Conservation (phyloP, 2,329 filamentous ascomycete species). For the Aaosphaeria arxii region DNA sequence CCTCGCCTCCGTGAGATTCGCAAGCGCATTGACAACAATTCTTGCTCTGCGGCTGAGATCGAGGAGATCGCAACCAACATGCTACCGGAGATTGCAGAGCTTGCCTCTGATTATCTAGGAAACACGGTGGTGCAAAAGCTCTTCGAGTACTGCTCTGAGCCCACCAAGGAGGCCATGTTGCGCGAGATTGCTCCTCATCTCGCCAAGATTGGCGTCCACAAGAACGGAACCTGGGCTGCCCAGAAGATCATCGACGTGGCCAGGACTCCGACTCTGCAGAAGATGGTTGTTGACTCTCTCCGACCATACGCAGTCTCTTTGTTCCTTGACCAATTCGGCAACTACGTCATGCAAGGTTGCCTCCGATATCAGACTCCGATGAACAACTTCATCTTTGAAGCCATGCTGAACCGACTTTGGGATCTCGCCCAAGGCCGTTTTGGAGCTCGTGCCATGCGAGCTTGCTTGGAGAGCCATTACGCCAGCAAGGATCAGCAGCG, state of each 20-base stretch:
- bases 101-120: conserved; percentile 92
- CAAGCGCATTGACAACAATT: conserved; percentile 96
- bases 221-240: conserved; percentile 98
- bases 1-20: conserved; percentile 92
- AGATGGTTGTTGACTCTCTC: conserved; percentile 77
- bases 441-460: conserved; percentile 92
- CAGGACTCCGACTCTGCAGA: conserved; percentile 79
- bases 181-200: conserved; percentile 83
- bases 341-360: conserved; percentile 96
- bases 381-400: conserved; percentile 97
- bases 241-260: conserved; percentile 99
- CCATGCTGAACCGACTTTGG: conserved; percentile 93
- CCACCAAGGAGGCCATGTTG: conserved; percentile 88
- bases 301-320: conserved; percentile 84
- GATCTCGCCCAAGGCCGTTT: conserved; percentile 90
- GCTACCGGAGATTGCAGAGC: conserved; percentile 93
- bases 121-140: conserved; percentile 99
- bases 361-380: conserved; percentile 84
- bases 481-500: conserved; percentile 93
- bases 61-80: conserved; percentile 90
- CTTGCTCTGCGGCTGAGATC: conserved; percentile 79
- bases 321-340: conserved; percentile 97
- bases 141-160: conserved; percentile 93
- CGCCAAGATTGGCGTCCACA: conserved; percentile 95
- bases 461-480: conserved; percentile 94